Percentiles rank a stretch among this genome's conserved stretches.
These are phyloP conservation scores for Oryza glumipatula DNA, from an alignment of 176 grass and related monocot species.

Conservation along the genomic window DNA sequence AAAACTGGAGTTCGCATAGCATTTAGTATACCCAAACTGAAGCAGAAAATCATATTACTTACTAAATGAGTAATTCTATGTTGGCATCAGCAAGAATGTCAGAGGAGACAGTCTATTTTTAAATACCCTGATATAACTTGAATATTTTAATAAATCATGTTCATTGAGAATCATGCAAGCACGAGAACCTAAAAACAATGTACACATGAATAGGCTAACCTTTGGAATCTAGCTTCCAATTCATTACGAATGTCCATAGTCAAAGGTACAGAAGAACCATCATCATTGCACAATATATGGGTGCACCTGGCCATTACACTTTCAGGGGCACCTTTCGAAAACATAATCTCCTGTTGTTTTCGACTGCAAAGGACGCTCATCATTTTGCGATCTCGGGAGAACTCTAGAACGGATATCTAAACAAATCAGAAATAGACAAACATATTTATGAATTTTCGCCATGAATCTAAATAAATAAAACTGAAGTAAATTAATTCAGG, in stretches of 20 bases:
- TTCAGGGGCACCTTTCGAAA: conserved; percentile 98
- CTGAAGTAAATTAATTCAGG: not conserved
- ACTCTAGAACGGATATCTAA: conserved; percentile 90
- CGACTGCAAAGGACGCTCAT: conserved; percentile 97
- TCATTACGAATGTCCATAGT: conserved; percentile 83
- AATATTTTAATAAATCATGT: conserved; percentile 17
- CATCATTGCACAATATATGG: conserved; percentile 94
- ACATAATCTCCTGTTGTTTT: conserved; percentile 97
- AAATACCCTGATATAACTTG: conserved; percentile 21
- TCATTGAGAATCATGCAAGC: conserved; percentile 28
- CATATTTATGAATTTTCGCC: conserved; percentile 33
- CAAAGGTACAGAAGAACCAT: conserved; percentile 89
- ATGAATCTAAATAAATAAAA: conserved; percentile 31
- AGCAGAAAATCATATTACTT: conserved; percentile 5
- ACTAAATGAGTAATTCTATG: not conserved
- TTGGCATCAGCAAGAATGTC: conserved; percentile 20
- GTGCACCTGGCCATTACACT: conserved; percentile 85
- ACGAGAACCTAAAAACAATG: conserved; percentile 22
- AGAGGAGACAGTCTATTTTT: not conserved
- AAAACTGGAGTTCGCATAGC: conserved; percentile 66
- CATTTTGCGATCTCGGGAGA: conserved; percentile 98
- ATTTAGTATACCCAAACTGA: conserved; percentile 41
- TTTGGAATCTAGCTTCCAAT: conserved; percentile 85
- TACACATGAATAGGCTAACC: conserved; percentile 51
- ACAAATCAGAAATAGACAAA: conserved; percentile 41